Conservation (phyloP, 192 early-diverging fungal species). For the Entomortierella parvispora region DNA sequence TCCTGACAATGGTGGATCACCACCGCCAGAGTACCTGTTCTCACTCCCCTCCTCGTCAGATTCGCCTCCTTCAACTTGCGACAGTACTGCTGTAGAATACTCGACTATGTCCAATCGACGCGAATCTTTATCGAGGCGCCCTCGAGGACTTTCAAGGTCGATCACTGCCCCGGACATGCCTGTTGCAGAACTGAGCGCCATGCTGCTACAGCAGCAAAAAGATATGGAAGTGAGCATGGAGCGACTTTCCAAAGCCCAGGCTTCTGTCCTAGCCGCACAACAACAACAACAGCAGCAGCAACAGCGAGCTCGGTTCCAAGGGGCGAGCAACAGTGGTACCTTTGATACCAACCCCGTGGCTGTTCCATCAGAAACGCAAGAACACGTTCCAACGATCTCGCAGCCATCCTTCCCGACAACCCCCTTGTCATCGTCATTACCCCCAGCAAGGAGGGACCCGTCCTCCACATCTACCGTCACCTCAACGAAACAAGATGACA, state of each 20-base stretch:
- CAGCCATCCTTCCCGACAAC: not conserved
- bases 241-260: conserved; percentile 39
- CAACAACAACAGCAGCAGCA: conserved; percentile 26
- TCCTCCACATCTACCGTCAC: too few relatives aligned
- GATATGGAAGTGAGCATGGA: conserved; percentile 48
- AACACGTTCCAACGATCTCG: not conserved
- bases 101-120: not conserved
- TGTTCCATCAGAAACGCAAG: conserved; percentile 1
- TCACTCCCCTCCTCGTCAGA: not conserved
- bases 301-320: conserved; percentile 28
- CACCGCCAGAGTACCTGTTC: not conserved
- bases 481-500: too few relatives aligned
- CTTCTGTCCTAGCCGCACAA: conserved; percentile 19
- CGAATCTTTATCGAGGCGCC: conserved; percentile 23
- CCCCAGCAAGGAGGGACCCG: too few relatives aligned
- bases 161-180: conserved; percentile 47
- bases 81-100: conserved; percentile 26
- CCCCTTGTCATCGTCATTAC: too few relatives aligned
- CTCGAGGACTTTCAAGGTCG: conserved; percentile 36
- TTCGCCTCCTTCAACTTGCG: conserved; percentile 18
- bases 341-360: not conserved
- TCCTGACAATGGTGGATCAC: not conserved
- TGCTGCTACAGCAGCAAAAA: conserved; percentile 46
- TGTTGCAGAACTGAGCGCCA: conserved; percentile 43
- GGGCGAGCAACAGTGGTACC: not conserved